A percentile compares a stretch with the other conserved stretches of the same genome.
These are phyloP conservation scores for Rhizophagus clarus DNA, from an alignment of 192 early-diverging fungal species.

Conservation along the genomic window DNA sequence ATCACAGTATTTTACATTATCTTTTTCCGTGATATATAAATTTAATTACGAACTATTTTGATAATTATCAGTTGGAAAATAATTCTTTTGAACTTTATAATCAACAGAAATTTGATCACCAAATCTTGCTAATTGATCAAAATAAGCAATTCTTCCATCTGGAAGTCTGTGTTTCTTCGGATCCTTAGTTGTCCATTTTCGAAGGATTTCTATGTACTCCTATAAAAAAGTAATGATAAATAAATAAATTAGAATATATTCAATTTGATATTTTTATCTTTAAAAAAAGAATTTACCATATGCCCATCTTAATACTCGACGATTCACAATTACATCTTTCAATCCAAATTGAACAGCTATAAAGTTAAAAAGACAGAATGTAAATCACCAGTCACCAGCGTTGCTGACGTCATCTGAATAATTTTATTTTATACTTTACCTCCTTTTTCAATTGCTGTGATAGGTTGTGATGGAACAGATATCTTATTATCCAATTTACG, in stretches of 20 bases:
- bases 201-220: background rate
- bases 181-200: background rate
- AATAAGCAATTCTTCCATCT: background rate
- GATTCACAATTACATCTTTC: constrained; percentile 35
- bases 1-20: background rate
- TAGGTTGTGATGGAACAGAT: constrained; percentile 52
- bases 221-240: too few relatives aligned
- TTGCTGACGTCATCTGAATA: too few relatives aligned
- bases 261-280: too few relatives aligned
- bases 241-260: too few relatives aligned
- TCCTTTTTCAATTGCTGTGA: constrained; percentile 54
- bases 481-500: constrained; percentile 38
- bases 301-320: constrained; percentile 3
- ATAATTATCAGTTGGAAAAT: background rate
- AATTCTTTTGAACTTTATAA: background rate
- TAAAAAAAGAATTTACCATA: background rate
- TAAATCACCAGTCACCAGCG: too few relatives aligned
- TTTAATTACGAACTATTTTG: background rate
- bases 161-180: background rate
- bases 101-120: background rate
- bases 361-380: too few relatives aligned
- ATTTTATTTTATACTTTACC: too few relatives aligned
- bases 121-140: background rate
- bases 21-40: background rate
- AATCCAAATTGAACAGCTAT: constrained; percentile 52